phyloP scores from a whole-genome alignment of 306 rosid species.

The Arachis stenosperma region DNA sequence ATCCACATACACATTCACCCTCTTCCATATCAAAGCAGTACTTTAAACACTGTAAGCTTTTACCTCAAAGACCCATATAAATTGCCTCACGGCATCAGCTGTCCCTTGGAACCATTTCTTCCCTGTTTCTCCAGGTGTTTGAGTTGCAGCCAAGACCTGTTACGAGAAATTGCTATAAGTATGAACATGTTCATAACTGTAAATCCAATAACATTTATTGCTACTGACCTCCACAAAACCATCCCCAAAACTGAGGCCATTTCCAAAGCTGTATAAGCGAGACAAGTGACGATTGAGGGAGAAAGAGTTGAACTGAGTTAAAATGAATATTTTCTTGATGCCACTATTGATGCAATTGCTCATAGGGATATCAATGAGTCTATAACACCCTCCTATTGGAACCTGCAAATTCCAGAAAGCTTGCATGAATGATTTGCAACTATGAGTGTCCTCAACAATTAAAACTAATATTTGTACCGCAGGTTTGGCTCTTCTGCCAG shows the following conservation, averaged over 20 bases:
- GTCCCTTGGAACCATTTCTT: conserved; percentile 96
- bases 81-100: conserved; percentile 97
- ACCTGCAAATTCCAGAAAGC: conserved; percentile 52
- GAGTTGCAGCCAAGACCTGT: conserved; percentile 97
- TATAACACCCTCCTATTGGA: conserved; percentile 92
- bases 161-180: background rate
- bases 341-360: conserved; percentile 96
- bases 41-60: conserved; percentile 16
- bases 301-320: conserved; percentile 84
- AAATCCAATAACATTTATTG: background rate
- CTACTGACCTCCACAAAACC: conserved; percentile 85
- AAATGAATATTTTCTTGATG: conserved; percentile 77
- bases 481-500: conserved; percentile 88
- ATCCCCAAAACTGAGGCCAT: conserved; percentile 78
- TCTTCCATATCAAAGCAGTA: conserved; percentile 1
- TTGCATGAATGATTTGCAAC: background rate
- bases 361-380: conserved; percentile 93
- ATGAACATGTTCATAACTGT: no score
- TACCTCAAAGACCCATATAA: conserved; percentile 94
- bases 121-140: conserved; percentile 88
- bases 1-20: conserved; percentile 26
- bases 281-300: conserved; percentile 94
- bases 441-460: background rate
- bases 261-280: conserved; percentile 71
- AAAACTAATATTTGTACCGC: conserved; percentile 53